These are phyloP conservation scores for Phytophthora cactorum DNA, from an alignment of 352 stramenopile genomes.

Conservation along the genomic window DNA sequence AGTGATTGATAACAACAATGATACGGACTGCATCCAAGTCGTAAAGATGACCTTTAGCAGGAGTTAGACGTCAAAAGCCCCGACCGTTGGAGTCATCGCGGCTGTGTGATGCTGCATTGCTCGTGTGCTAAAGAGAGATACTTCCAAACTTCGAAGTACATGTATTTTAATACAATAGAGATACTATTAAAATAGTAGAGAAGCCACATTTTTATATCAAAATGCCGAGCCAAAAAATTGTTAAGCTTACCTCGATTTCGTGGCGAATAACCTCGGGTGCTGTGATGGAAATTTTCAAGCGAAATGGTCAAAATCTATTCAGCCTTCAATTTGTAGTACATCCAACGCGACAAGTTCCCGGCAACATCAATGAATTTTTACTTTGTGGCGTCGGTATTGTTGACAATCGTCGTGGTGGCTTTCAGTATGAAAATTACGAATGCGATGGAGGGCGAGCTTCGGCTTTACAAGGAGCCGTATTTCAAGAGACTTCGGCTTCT, in stretches of 20 bases:
- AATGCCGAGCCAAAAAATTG: neutral
- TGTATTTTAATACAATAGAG: too few species aligned
- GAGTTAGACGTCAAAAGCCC: too few species aligned
- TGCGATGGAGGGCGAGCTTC: constrained; percentile 28
- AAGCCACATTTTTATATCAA: too few species aligned
- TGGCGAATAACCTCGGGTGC: neutral
- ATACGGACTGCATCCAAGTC: too few species aligned
- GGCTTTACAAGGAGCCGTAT: constrained; percentile 29
- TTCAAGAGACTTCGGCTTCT: constrained; percentile 32
- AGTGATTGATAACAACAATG: too few species aligned
- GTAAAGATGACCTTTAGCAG: too few species aligned
- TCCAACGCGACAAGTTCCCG: neutral
- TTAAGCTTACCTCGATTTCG: constrained; percentile 7
- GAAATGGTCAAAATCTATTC: neutral
- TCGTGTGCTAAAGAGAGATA: too few species aligned
- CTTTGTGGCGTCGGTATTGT: neutral
- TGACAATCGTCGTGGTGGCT: neutral
- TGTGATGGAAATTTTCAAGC: too few species aligned
- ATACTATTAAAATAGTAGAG: too few species aligned
- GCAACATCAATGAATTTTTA: constrained; percentile 7
- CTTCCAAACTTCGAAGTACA: too few species aligned
- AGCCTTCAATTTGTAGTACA: constrained; percentile 21
- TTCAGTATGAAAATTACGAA: neutral
- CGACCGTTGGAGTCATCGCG: too few species aligned
- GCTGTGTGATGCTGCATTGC: too few species aligned